Conservation (phyloP, 352 stramenopile species). For the Phytophthora cactorum region DNA sequence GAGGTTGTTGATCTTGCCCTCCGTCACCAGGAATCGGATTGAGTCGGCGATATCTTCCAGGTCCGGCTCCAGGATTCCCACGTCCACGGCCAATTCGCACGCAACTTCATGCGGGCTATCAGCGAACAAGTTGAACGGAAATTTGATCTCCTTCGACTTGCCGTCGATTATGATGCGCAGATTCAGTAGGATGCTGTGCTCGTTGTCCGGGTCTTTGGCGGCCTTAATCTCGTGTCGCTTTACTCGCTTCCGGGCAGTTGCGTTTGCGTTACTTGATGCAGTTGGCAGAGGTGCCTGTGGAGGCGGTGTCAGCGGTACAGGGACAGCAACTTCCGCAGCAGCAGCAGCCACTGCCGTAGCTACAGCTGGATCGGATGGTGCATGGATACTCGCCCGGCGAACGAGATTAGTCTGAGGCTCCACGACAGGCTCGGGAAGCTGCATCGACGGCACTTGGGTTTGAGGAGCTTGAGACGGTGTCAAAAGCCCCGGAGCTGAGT, state of each 20-base stretch:
- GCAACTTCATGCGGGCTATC: slow-evolving; percentile 94
- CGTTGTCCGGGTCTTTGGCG: slow-evolving; percentile 79
- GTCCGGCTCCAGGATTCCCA: slow-evolving; percentile 92
- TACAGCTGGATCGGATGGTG: slow-evolving; percentile 13
- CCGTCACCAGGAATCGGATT: slow-evolving; percentile 88
- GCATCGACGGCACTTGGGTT: slow-evolving; percentile 33
- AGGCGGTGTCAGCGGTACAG: slow-evolving; percentile 4
- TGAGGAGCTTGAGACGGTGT: slow-evolving; percentile 35
- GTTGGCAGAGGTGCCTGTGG: slow-evolving; percentile 5
- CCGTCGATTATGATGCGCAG: slow-evolving; percentile 90
- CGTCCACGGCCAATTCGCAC: slow-evolving; percentile 94
- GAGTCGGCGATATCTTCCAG: slow-evolving; percentile 95
- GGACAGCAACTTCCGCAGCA: slow-evolving; percentile 12
- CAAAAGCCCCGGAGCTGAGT: slow-evolving; percentile 41
- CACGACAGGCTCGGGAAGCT: slow-evolving; percentile 41
- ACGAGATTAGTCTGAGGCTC: slow-evolving; percentile 28
- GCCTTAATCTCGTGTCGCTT: slow-evolving; percentile 88
- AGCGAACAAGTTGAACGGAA: slow-evolving; percentile 95
- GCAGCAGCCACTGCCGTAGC: slow-evolving; percentile 23
- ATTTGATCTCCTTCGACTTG: slow-evolving; percentile 97
- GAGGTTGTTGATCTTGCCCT: slow-evolving; percentile 88
- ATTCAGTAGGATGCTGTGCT: slow-evolving; percentile 89
- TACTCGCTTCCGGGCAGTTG: slow-evolving; percentile 51
- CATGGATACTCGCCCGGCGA: slow-evolving; percentile 46
- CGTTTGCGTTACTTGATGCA: slow-evolving; percentile 4